Percentiles rank a stretch among this genome's conserved stretches.
These are phyloP conservation scores for Penicillium pulvis DNA, from an alignment of 495 filamentous ascomycete species.

Conservation along the genomic window DNA sequence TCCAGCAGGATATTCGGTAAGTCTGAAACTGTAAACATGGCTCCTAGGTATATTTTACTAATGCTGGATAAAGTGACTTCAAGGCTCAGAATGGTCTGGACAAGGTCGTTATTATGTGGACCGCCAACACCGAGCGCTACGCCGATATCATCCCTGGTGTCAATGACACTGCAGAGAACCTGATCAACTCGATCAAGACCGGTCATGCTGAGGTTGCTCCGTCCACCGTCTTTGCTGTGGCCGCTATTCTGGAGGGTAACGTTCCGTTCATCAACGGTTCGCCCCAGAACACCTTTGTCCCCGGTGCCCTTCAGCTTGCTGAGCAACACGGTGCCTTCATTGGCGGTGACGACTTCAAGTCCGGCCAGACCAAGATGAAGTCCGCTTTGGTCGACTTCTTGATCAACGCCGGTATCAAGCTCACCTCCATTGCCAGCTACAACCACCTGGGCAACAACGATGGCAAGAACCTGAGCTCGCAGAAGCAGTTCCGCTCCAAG, in stretches of 20 bases:
- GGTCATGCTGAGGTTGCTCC: conserved; percentile 90
- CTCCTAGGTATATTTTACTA: conserved; percentile 8
- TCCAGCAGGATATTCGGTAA: conserved; percentile 93
- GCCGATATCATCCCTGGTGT: conserved; percentile 84
- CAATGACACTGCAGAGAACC: conserved; percentile 95
- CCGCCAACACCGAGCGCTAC: conserved; percentile 97
- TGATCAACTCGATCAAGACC: conserved; percentile 79
- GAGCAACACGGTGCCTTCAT: conserved; percentile 88
- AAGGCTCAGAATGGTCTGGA: conserved; percentile 83
- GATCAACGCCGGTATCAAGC: conserved; percentile 97
- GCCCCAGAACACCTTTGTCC: conserved; percentile 98
- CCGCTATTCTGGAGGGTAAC: conserved; percentile 85
- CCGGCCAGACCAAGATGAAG: conserved; percentile 99
- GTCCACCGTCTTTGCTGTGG: conserved; percentile 94
- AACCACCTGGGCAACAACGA: conserved; percentile 99
- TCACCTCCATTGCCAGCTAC: conserved; percentile 98
- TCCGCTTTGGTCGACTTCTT: conserved; percentile 97
- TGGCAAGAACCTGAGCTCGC: conserved; percentile 96
- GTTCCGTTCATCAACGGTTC: conserved; percentile 99
- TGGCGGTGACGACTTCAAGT: conserved; percentile 99
- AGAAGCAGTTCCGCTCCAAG: conserved; percentile 98
- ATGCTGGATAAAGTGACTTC: conserved; percentile 65
- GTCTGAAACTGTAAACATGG: conserved; percentile 14
- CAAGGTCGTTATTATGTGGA: conserved; percentile 98
- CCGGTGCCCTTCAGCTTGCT: conserved; percentile 87